These are phyloP conservation scores for Xylariales sp. DNA, from an alignment of 2,329 filamentous ascomycete species.

Conservation along the genomic window DNA sequence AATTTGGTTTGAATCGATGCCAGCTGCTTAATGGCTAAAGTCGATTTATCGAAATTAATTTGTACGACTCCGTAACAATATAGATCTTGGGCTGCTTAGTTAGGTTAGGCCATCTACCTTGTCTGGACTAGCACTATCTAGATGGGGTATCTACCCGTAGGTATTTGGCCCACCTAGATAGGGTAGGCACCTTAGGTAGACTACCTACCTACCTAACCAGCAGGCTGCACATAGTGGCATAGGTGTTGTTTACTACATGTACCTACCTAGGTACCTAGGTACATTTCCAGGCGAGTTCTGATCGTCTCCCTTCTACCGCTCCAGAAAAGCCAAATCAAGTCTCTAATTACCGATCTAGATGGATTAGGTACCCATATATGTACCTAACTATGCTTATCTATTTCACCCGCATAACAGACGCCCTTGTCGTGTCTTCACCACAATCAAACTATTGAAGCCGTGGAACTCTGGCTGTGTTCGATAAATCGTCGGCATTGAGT, in stretches of 20 bases:
- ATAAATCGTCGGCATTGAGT: constrained; percentile 47
- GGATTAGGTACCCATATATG: not conserved
- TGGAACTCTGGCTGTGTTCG: constrained; percentile 39
- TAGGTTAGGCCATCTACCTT: too few species aligned
- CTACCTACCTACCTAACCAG: too few species aligned
- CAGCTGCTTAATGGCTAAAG: not conserved
- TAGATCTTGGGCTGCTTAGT: too few species aligned
- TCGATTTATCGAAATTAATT: not conserved
- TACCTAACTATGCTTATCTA: not conserved
- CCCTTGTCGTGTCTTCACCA: constrained; percentile 1
- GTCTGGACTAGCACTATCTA: too few species aligned
- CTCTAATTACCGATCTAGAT: not conserved
- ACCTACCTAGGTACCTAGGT: too few species aligned
- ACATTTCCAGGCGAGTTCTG: too few species aligned
- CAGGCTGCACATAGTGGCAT: too few species aligned
- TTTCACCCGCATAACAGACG: not conserved
- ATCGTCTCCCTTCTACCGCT: too few species aligned
- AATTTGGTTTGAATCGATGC: not conserved
- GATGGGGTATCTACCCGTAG: too few species aligned
- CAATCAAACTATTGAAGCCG: constrained; percentile 22
- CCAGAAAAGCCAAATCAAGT: not conserved
- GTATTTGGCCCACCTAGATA: too few species aligned
- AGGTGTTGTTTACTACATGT: too few species aligned
- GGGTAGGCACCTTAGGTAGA: too few species aligned
- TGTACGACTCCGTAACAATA: not conserved